Conservation (phyloP, 371 early-diverging fungal species). For the Apophysomyces trapeziformis region DNA sequence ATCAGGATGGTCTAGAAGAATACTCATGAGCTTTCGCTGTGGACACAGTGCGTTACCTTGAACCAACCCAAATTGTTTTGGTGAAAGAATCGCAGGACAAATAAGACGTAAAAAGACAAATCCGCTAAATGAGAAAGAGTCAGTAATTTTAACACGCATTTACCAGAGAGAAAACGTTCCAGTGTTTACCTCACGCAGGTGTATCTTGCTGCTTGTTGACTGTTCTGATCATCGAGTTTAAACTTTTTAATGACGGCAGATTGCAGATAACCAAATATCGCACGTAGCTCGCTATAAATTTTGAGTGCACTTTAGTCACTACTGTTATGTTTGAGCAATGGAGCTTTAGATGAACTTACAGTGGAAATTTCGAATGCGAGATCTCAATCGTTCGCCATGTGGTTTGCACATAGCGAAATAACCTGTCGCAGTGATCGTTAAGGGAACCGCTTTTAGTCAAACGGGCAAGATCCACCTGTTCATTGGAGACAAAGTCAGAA, state of each 20-base stretch:
- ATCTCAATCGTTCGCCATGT: constrained; percentile 18
- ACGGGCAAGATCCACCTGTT: constrained; percentile 31
- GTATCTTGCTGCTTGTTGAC: constrained; percentile 44
- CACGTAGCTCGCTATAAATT: constrained; percentile 41
- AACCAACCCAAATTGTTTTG: constrained; percentile 79
- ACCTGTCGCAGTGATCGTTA: constrained; percentile 14
- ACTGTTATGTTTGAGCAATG: not conserved
- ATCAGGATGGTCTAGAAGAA: constrained; percentile 63
- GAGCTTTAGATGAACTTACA: constrained; percentile 18
- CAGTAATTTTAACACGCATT: not conserved
- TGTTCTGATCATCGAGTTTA: constrained; percentile 29
- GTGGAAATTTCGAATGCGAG: constrained; percentile 29
- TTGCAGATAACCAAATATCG: constrained; percentile 60
- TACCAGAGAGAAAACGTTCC: not conserved
- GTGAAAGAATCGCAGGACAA: constrained; percentile 85
- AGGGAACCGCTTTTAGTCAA: constrained; percentile 16
- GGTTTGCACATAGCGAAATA: constrained; percentile 15
- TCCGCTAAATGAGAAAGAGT: constrained; percentile 52
- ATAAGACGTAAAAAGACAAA: constrained; percentile 85
- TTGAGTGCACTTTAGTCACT: not conserved
- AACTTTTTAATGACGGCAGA: constrained; percentile 37
- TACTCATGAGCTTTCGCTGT: not conserved
- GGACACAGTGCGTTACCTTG: constrained; percentile 32
- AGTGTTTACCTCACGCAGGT: constrained; percentile 45
- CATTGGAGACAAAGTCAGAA: not conserved